These are phyloP conservation scores for Musa beccarii DNA, from an alignment of 176 grass and related monocot species.

Conservation along the genomic window DNA sequence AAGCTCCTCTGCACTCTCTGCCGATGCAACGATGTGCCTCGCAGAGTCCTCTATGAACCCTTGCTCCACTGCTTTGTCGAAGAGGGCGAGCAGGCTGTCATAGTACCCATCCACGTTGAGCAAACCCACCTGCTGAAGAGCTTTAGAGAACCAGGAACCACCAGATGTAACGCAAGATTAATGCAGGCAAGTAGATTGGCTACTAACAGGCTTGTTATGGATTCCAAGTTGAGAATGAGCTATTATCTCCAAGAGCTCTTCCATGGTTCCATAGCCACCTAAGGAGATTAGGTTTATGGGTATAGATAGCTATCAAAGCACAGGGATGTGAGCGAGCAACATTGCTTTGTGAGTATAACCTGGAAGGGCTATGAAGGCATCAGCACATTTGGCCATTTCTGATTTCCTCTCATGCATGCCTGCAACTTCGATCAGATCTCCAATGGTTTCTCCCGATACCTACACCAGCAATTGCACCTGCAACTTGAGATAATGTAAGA, in stretches of 20 bases:
- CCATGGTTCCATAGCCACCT: constrained; percentile 96
- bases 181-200: constrained; percentile 32
- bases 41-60: constrained; percentile 76
- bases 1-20: constrained; percentile 50
- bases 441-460: constrained; percentile 65
- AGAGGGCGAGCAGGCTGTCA: constrained; percentile 63
- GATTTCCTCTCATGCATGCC: constrained; percentile 79
- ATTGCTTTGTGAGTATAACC: constrained; percentile 9
- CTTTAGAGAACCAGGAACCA: neutral
- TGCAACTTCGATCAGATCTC: constrained; percentile 55
- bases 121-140: constrained; percentile 49
- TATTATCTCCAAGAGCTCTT: constrained; percentile 93
- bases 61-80: constrained; percentile 82
- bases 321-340: neutral
- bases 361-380: constrained; percentile 67
- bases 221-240: constrained; percentile 89
- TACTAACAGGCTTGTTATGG: constrained; percentile 81
- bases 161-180: constrained; percentile 5
- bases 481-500: neutral
- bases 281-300: neutral
- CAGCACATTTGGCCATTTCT: constrained; percentile 67
- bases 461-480: neutral
- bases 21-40: constrained; percentile 59
- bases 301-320: neutral
- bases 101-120: constrained; percentile 97